Evolutionary conservation across 2,329 filamentous ascomycete species (phyloP).

Genomic region (Thermothelomyces thermophilus): DNA sequence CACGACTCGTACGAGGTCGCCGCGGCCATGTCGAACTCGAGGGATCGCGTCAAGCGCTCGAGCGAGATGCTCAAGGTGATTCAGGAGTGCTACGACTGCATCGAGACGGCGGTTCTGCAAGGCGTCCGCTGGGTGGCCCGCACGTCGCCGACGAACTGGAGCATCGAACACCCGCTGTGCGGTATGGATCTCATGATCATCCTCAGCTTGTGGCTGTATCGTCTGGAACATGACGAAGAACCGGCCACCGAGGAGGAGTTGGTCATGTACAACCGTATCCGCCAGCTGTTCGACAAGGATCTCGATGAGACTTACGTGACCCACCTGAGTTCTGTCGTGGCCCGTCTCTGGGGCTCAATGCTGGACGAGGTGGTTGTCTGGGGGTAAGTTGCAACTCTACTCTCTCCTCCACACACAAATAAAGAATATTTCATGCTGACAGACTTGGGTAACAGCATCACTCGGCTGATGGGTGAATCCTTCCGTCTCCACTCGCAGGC

Average conservation of each 20-base stretch:
- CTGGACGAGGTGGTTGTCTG: constrained; percentile 97
- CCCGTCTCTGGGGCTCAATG: constrained; percentile 94
- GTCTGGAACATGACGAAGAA: constrained; percentile 98
- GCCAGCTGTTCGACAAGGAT: constrained; percentile 85
- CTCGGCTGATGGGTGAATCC: constrained; percentile 93
- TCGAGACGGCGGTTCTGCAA: constrained; percentile 89
- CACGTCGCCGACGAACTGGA: constrained; percentile 97
- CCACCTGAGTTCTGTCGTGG: constrained; percentile 91
- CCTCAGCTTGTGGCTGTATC: constrained; percentile 95
- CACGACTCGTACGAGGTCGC: constrained; percentile 97
- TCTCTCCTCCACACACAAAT: too few species aligned
- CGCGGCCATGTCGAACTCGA: constrained; percentile 89
- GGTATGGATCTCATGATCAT: constrained; percentile 97
- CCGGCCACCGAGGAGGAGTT: constrained; percentile 76
- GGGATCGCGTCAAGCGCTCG: constrained; percentile 89
- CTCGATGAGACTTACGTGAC: constrained; percentile 72
- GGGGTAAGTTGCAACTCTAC: constrained; percentile 64
- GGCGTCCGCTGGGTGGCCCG: constrained; percentile 97
- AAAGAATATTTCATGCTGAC: constrained; percentile 37
- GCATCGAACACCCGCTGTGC: constrained; percentile 93
- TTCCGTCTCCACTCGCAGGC: constrained; percentile 96
- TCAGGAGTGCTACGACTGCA: constrained; percentile 94
- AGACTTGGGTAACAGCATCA: constrained; percentile 53
- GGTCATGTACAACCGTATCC: constrained; percentile 87
- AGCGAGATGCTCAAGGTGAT: constrained; percentile 99